Conservation (phyloP, 768 basidiomycete genomes). For the Russula sp. region DNA sequence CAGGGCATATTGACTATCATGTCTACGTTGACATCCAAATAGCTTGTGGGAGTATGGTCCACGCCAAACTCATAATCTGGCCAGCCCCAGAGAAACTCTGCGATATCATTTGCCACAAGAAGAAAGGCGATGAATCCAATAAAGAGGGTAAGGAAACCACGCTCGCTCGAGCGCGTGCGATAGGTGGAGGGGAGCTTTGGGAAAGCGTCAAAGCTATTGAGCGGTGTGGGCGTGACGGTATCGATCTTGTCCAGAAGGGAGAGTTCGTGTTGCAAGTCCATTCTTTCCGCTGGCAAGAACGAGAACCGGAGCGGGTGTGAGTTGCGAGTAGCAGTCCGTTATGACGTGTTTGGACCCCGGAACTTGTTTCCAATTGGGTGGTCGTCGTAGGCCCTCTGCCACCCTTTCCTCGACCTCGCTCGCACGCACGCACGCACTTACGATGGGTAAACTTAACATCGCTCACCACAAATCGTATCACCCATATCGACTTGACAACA, state of each 20-base stretch:
- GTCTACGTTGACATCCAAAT: constrained; percentile 85
- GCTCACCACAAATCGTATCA: constrained; percentile 91
- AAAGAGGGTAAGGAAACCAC: constrained; percentile 43
- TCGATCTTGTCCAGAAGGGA: constrained; percentile 27
- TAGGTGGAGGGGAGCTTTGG: constrained; percentile 34
- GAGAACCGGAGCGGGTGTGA: neutral
- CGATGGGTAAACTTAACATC: constrained; percentile 81
- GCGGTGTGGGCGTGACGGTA: constrained; percentile 23
- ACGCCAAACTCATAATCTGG: constrained; percentile 86
- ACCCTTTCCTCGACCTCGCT: neutral
- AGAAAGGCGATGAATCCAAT: constrained; percentile 57
- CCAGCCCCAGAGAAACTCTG: constrained; percentile 92
- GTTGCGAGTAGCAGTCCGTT: neutral
- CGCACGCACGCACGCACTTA: no score
- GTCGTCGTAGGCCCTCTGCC: neutral
- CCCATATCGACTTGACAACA: constrained; percentile 78
- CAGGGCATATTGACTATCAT: constrained; percentile 92
- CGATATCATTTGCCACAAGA: constrained; percentile 80
- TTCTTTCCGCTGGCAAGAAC: constrained; percentile 52
- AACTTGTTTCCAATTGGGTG: neutral
- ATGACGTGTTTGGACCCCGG: constrained; percentile 13
- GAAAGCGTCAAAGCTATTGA: constrained; percentile 35
- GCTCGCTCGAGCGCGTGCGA: constrained; percentile 25
- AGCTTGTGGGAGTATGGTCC: constrained; percentile 52
- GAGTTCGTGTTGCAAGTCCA: constrained; percentile 5